phyloP scores from a whole-genome alignment of 2,329 filamentous ascomycete species.

The Aspergillus fumigatus region DNA sequence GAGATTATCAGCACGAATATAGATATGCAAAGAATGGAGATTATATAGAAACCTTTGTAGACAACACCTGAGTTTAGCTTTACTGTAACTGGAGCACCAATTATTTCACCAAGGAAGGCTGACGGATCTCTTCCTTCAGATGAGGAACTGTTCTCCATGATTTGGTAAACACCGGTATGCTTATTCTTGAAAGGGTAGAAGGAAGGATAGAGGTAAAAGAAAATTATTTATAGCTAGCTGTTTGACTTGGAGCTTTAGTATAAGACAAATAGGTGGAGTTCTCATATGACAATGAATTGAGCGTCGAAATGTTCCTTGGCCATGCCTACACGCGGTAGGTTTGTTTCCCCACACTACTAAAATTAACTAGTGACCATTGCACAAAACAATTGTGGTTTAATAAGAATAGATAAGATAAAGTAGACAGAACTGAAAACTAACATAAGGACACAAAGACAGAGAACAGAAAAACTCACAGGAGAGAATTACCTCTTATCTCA shows the following conservation, averaged over 20 bases:
- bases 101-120: slow-evolving; percentile 88
- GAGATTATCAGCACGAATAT: background rate
- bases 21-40: too few relatives aligned
- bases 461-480: background rate
- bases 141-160: slow-evolving; percentile 70
- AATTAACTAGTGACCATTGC: background rate
- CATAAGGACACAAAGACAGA: background rate
- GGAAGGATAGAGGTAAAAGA: background rate
- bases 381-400: background rate
- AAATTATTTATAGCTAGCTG: background rate
- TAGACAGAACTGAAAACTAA: background rate
- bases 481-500: background rate
- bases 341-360: too few relatives aligned
- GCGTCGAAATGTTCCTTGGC: too few relatives aligned
- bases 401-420: background rate
- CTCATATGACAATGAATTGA: background rate
- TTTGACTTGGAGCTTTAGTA: background rate
- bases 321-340: too few relatives aligned
- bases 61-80: slow-evolving; percentile 98
- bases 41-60: slow-evolving; percentile 71
- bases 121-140: slow-evolving; percentile 85
- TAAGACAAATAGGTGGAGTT: background rate
- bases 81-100: slow-evolving; percentile 87
- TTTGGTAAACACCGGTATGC: background rate
- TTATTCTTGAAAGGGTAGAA: too few relatives aligned